phyloP scores from a whole-genome alignment of 2,329 filamentous ascomycete genomes.

The Venturiaceae sp. region DNA sequence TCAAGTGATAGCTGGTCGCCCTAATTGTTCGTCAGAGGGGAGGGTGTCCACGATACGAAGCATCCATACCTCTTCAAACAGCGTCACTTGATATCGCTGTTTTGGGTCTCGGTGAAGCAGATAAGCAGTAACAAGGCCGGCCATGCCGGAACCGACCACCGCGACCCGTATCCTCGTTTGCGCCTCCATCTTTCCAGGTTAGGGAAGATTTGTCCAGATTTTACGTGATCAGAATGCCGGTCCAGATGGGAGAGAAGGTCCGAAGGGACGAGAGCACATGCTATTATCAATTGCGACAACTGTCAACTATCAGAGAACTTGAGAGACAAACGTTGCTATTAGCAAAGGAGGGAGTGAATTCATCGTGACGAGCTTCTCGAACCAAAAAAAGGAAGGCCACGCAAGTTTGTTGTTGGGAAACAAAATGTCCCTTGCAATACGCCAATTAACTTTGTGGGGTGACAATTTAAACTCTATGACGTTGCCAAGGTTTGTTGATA shows the following conservation, averaged over 20 bases:
- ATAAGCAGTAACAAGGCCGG: conserved; percentile 37
- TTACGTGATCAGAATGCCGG: no score
- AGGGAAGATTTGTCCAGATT: no score
- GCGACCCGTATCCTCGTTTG: conserved; percentile 24
- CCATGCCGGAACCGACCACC: conserved; percentile 40
- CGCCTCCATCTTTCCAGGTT: background rate
- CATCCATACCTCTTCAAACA: conserved; percentile 35
- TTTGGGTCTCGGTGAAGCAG: conserved; percentile 30
- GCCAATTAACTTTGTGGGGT: no score
- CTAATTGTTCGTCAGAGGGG: conserved; percentile 16
- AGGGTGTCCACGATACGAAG: background rate
- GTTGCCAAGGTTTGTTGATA: background rate
- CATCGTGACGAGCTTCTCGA: no score
- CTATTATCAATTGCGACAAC: background rate
- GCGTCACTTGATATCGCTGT: conserved; percentile 30
- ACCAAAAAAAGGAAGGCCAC: no score
- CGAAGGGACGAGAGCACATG: background rate
- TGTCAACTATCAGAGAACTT: no score
- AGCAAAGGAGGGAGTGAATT: background rate
- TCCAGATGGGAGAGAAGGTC: background rate
- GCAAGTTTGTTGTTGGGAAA: no score
- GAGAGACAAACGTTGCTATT: no score
- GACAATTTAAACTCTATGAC: background rate
- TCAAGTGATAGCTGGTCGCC: conserved; percentile 34
- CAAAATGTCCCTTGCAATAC: no score